Base-by-base conservation (phyloP, 495 filamentous ascomycete species). In the Astrothelium macrocarpum region DNA sequence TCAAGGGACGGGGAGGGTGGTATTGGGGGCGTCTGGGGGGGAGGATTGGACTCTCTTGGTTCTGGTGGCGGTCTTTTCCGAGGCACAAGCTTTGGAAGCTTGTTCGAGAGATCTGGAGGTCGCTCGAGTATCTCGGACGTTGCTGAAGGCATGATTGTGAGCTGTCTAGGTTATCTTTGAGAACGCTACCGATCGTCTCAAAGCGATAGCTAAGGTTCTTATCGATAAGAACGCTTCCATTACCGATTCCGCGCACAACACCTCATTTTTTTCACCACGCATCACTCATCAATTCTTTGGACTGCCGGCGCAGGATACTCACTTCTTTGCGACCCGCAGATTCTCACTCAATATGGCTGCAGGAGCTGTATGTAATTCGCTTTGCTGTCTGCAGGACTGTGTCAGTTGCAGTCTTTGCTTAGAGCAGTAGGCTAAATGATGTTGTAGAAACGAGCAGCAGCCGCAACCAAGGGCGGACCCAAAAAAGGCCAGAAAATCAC, bases 341-440 rank as follows among this genome's bases (percentile, higher is more conserved):
- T 65, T 62, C 32, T 60, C 62, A 49, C 59, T 67, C 73, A 73
- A 65, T 82, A 88, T 87, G 85, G 82, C 79, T 78, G 78, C 79
- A 66, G 77, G 75, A 75, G 76, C 83, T 80, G 91, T 95, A 95
- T 81, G 90, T 94, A 81, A 80, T 84, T 76, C 78, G 90, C 91
- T 95, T 95, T 95, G 90, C 91, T 95, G 90, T 88, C 67, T 62
- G 65, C 63, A 63, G 63, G 63, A 67, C 70, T 69, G 65, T 69
- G 65, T 67, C 63, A 67, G 63, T 69, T 66, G 70, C 68, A 67
- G 68, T 70, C 53, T 62, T 59, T 53, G 66, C 60, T 63, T 82
- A 84, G 89, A 90, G 83, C 91, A 96, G 90, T 95, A 95, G 92
- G 91, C 90, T 95, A 89, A 94, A 79, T 77, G 66, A 67, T 73